A percentile compares a stretch with the other conserved stretches of the same genome.
Conservation (phyloP, 2,329 filamentous ascomycete genomes). For the Aspergillus proliferans region DNA sequence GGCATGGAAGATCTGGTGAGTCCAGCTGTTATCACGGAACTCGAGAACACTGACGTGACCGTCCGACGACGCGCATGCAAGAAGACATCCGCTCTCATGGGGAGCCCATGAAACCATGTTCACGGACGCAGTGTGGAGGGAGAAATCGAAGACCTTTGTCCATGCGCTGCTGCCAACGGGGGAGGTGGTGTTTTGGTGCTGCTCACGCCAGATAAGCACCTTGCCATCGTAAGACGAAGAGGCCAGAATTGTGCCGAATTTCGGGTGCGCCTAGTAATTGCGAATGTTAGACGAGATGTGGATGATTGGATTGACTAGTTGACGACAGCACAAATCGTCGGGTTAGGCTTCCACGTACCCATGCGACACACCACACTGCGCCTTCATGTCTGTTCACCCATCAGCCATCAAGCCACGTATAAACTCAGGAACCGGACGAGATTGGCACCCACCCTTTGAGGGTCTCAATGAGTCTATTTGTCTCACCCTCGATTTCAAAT, state of each 20-base stretch:
- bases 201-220: constrained; percentile 97
- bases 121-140: constrained; percentile 88
- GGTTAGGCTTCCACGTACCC: constrained; percentile 47
- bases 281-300: neutral
- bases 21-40: constrained; percentile 93
- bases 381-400: constrained; percentile 70
- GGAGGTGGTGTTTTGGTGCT: constrained; percentile 40
- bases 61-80: constrained; percentile 90
- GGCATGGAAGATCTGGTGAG: constrained; percentile 80
- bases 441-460: constrained; percentile 68
- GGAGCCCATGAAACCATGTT: constrained; percentile 98
- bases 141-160: constrained; percentile 88
- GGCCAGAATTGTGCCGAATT: constrained; percentile 96
- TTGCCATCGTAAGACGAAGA: constrained; percentile 96
- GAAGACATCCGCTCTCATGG: constrained; percentile 87
- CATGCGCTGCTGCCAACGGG: constrained; percentile 51
- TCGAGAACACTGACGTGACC: constrained; percentile 90
- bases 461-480: constrained; percentile 83
- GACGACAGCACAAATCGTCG: neutral
- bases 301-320: neutral
- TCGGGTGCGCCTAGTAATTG: constrained; percentile 67
- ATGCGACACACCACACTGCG: constrained; percentile 94
- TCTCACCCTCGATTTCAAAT: constrained; percentile 92
- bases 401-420: constrained; percentile 6
- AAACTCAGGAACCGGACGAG: neutral